Base-by-base conservation (phyloP, 192 early-diverging fungal genomes). In the Podila horticola region DNA sequence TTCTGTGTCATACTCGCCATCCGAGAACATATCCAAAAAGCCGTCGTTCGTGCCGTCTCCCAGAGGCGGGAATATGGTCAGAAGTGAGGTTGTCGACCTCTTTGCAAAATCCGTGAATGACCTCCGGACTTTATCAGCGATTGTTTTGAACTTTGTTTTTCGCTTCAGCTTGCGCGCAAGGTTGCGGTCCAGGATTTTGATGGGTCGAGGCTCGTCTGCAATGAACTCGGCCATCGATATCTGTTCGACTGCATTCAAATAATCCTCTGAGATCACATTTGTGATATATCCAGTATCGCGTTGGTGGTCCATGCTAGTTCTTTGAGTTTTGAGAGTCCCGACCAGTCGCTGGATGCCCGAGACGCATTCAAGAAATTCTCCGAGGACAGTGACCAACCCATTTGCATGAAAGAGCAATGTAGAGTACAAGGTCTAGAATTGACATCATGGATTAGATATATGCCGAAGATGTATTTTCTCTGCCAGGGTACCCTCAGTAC, bases 41-140 rank as follows among this genome's bases (percentile, higher is more conserved):
- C 77, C 77, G 9, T 81, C 77, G n/a, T 81, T 81, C 41, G 59
- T 81, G 4, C 77, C 77, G 29, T 81, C 77, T 2, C 77, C 77
- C 24, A 81, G 58, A 29, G 77, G 77, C 5, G 77, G 77, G n/a
- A 81, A 81, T 30, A 81, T 69, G 10, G 63, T 69, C 15, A 68
- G 62, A 12, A 81, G 26, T 2, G 66, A 69, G 19, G 24, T 58
- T 6, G 70, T 69, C 0, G 77, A 81, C 33, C 57, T 33, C 24
- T 81, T 71, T 5, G 65, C 66, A 24, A 81, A 69, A 49, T 81
- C 77, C 10, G 71, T 61, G 29, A 81, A 58, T 15, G 77, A 72
- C 33, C 70, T 30, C 15, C 77, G 77, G 26, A 81, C 62, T 33
- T 81, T 81, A 2, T 81, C 77, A 20, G 77, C 58, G 0, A 81